Evolutionary conservation across 2,329 filamentous ascomycete species (phyloP).

Genomic region (Fusarium pseudocircinatum): DNA sequence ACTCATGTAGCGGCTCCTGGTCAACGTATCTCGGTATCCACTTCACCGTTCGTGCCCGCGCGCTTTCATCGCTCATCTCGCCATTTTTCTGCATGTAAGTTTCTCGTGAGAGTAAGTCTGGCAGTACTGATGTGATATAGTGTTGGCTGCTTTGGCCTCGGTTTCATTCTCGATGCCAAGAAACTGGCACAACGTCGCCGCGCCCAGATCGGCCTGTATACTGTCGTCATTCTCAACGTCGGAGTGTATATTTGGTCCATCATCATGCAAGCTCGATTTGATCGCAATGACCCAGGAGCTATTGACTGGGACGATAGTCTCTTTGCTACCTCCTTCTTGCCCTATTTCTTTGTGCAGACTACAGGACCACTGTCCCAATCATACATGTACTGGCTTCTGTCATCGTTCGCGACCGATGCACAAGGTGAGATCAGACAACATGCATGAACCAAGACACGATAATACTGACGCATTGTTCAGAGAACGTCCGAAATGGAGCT

Average conservation of each 20-base stretch:
- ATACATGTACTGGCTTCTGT: slow-evolving; percentile 19
- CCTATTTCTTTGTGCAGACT: slow-evolving; percentile 14
- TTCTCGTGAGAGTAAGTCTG: rapidly evolving
- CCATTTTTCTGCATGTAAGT: slow-evolving; percentile 24
- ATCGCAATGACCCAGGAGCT: background rate
- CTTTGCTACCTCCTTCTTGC: background rate
- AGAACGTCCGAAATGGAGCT: slow-evolving; percentile 9
- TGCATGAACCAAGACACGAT: rapidly evolving
- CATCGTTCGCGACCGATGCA: slow-evolving; percentile 9
- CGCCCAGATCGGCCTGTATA: slow-evolving; percentile 4
- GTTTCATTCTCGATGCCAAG: slow-evolving; percentile 12
- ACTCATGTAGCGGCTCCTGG: background rate
- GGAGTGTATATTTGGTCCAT: slow-evolving; percentile 17
- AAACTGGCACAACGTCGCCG: background rate
- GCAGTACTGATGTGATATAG: rapidly evolving
- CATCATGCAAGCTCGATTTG: slow-evolving; percentile 5
- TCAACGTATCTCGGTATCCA: slow-evolving; percentile 13
- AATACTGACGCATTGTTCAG: background rate
- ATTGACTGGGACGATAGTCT: slow-evolving; percentile 12
- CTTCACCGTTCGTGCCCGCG: slow-evolving; percentile 6
- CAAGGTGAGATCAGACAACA: background rate
- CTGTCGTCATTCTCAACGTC: background rate
- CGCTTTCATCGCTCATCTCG: slow-evolving; percentile 5
- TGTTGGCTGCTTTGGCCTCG: slow-evolving; percentile 5
- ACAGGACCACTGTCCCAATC: slow-evolving; percentile 4